phyloP scores from a whole-genome alignment of 768 basidiomycete species.

The Tricholoma saponaceum region DNA sequence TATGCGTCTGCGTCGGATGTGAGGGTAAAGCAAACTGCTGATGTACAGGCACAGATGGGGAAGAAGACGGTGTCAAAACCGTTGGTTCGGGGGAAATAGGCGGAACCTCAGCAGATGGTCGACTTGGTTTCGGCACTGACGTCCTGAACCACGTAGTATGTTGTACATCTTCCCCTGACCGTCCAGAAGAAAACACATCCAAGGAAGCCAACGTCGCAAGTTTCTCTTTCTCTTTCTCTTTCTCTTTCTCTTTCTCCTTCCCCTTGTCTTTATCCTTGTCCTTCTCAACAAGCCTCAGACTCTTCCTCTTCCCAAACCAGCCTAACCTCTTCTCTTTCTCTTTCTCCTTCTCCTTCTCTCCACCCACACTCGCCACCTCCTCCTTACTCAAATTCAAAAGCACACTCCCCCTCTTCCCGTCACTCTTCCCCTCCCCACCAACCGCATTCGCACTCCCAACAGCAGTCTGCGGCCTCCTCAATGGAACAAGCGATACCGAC shows the following conservation, averaged over 20 bases:
- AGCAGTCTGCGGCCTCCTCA: background rate
- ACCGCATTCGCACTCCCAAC: background rate
- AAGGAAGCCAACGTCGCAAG: background rate
- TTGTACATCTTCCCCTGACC: background rate
- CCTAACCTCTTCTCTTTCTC: conserved; percentile 23
- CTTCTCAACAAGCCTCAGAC: conserved; percentile 26
- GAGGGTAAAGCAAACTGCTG: background rate
- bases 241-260: conserved; percentile 26
- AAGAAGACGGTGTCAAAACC: background rate
- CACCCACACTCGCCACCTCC: conserved; percentile 8
- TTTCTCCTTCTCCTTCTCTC: conserved; percentile 32
- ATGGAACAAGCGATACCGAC: background rate
- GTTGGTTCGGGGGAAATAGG: background rate
- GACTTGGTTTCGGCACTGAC: conserved; percentile 13
- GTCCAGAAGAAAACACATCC: background rate
- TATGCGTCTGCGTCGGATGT: background rate
- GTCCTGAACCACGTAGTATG: conserved; percentile 21
- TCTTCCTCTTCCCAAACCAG: conserved; percentile 56
- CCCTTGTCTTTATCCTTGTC: conserved; percentile 14
- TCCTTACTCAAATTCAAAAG: background rate
- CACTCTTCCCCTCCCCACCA: conserved; percentile 1
- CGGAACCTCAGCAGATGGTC: conserved; percentile 19
- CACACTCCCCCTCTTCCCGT: conserved; percentile 2
- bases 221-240: conserved; percentile 25
- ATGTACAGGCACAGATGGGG: background rate